Evolutionary conservation across 495 filamentous ascomycete genomes (phyloP).

Genomic region (Penicillium alfredii): DNA sequence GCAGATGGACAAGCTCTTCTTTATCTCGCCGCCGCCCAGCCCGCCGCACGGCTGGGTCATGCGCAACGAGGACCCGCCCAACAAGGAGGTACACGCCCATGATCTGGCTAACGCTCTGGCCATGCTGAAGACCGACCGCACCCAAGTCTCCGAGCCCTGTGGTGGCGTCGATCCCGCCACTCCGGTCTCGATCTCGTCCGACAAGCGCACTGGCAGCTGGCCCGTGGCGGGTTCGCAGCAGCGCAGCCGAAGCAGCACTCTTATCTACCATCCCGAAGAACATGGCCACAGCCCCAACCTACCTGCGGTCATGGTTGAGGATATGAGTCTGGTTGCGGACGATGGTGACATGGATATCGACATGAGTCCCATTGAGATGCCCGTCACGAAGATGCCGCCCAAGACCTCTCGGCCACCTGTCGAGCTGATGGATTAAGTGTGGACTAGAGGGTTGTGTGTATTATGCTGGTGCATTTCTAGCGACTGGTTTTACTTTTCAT

Average conservation of each 20-base stretch:
- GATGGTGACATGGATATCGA: constrained; percentile 33
- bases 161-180: constrained; percentile 27
- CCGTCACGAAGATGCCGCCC: constrained; percentile 51
- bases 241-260: constrained; percentile 57
- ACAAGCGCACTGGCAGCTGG: constrained; percentile 38
- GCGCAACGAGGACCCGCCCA: constrained; percentile 83
- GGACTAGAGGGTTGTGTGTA: constrained; percentile 5
- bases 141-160: constrained; percentile 10
- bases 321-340: constrained; percentile 61
- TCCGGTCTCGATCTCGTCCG: constrained; percentile 32
- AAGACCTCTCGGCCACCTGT: constrained; percentile 85
- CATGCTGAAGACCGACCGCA: constrained; percentile 49
- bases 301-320: constrained; percentile 86
- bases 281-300: constrained; percentile 71
- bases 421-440: constrained; percentile 67
- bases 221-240: constrained; percentile 28
- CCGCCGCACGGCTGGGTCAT: constrained; percentile 94
- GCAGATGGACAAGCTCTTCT: constrained; percentile 86
- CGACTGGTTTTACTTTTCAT: constrained; percentile 14
- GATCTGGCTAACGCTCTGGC: constrained; percentile 79
- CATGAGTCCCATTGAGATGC: constrained; percentile 38
- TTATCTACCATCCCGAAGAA: constrained; percentile 70
- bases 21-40: constrained; percentile 88
- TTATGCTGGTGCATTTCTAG: constrained; percentile 13
- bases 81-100: constrained; percentile 86